A percentile compares a stretch with the other conserved stretches of the same genome.
phyloP scores from a whole-genome alignment of 352 stramenopile genomes.

The Thraustotheca clavata region DNA sequence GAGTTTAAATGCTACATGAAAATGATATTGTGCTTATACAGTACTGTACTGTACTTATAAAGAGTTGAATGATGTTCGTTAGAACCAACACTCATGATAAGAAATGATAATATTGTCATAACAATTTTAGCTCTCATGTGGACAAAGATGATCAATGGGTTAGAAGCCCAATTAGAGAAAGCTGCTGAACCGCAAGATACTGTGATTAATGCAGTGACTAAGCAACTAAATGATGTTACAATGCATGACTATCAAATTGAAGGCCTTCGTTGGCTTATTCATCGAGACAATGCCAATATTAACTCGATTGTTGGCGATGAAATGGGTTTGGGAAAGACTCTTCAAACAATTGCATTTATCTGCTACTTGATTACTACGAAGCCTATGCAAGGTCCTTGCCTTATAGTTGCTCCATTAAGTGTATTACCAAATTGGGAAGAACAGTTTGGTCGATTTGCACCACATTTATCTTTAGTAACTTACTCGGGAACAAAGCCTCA shows the following conservation, averaged over 20 bases:
- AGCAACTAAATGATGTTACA: constrained; percentile 39
- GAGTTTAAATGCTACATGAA: too few relatives aligned
- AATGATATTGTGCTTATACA: too few relatives aligned
- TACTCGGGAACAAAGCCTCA: constrained; percentile 51
- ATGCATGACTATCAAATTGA: constrained; percentile 65
- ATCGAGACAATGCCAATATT: constrained; percentile 47
- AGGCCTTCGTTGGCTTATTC: constrained; percentile 54
- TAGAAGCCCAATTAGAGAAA: background rate
- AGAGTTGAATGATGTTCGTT: too few relatives aligned
- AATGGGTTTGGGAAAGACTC: constrained; percentile 77
- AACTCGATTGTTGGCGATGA: constrained; percentile 75
- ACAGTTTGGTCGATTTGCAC: constrained; percentile 62
- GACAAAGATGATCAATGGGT: background rate
- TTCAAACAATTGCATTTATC: constrained; percentile 70
- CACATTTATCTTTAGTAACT: constrained; percentile 43
- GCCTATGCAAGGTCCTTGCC: constrained; percentile 22
- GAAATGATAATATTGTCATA: too few relatives aligned
- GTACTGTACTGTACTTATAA: too few relatives aligned
- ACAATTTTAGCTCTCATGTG: background rate
- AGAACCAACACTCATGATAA: constrained; percentile 10
- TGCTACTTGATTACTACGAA: constrained; percentile 4
- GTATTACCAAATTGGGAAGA: constrained; percentile 81
- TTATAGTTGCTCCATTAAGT: constrained; percentile 66
- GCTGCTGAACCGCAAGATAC: background rate
- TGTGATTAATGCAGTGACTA: background rate